These are phyloP conservation scores for Alternaria burnsii DNA, from an alignment of 2,329 filamentous ascomycete species.

Conservation along the genomic window DNA sequence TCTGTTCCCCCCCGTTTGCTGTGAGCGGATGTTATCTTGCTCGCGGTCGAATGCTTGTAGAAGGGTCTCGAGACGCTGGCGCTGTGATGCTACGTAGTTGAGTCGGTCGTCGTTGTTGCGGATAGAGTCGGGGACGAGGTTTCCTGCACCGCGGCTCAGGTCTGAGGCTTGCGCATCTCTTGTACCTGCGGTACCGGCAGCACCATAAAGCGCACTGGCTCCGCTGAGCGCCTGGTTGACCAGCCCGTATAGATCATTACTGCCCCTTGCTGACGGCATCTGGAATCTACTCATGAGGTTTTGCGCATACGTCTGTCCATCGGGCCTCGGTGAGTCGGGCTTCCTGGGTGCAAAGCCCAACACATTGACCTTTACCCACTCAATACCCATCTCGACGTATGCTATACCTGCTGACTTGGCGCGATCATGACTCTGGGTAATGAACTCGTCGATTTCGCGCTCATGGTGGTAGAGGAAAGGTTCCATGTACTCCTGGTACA, in stretches of 20 bases:
- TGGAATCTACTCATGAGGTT: conserved; percentile 85
- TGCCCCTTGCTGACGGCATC: conserved; percentile 74
- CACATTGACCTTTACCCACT: conserved; percentile 74
- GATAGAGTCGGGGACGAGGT: conserved; percentile 75
- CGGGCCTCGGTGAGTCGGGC: conserved; percentile 55
- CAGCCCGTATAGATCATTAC: conserved; percentile 77
- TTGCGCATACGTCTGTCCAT: conserved; percentile 73
- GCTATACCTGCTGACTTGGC: conserved; percentile 78
- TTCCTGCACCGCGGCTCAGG: conserved; percentile 63
- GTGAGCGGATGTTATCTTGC: conserved; percentile 66
- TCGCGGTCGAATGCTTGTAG: conserved; percentile 82
- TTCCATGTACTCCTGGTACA: conserved; percentile 87
- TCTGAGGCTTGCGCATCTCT: conserved; percentile 58
- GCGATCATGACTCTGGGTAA: conserved; percentile 80
- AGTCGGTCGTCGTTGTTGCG: conserved; percentile 71
- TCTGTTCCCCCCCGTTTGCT: conserved; percentile 53
- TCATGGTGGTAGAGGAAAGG: conserved; percentile 91
- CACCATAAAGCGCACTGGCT: conserved; percentile 60
- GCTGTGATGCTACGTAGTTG: conserved; percentile 79
- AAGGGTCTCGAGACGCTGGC: conserved; percentile 77
- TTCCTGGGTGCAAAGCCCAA: conserved; percentile 74
- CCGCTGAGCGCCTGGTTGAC: conserved; percentile 77
- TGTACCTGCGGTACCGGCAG: conserved; percentile 35
- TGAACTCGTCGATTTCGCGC: conserved; percentile 86
- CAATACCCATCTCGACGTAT: conserved; percentile 56